Conservation (phyloP, 2,329 filamentous ascomycete species). For the Curvularia eragrostidis region DNA sequence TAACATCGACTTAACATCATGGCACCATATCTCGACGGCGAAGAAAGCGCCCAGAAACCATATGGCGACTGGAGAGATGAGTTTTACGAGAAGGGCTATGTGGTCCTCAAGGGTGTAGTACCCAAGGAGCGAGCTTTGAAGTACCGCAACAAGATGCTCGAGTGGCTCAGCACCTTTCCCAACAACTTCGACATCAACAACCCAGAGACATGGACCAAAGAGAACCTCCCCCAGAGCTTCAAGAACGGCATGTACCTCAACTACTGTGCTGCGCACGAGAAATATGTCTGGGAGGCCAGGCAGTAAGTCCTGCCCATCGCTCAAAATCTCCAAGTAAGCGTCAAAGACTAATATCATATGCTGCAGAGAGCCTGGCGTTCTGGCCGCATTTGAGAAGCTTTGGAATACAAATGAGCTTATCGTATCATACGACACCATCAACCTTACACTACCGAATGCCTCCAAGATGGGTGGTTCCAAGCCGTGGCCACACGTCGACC, state of each 20-base stretch:
- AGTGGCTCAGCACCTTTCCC: conserved; percentile 41
- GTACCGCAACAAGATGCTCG: conserved; percentile 40
- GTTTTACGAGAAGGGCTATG: conserved; percentile 38
- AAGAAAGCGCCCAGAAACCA: conserved; percentile 5
- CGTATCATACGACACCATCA: conserved; percentile 48
- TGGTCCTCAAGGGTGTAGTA: conserved; percentile 36
- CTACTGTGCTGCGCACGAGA: conserved; percentile 53
- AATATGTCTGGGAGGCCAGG: conserved; percentile 55
- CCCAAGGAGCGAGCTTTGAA: conserved; percentile 32
- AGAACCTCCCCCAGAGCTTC: conserved; percentile 50
- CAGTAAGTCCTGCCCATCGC: conserved; percentile 8
- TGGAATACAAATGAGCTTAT: conserved; percentile 48
- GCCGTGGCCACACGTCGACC: conserved; percentile 56
- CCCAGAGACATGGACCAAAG: conserved; percentile 52
- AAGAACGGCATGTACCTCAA: conserved; percentile 49
- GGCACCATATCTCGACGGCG: conserved; percentile 13
- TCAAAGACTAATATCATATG: neutral
- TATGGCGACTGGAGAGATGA: conserved; percentile 43
- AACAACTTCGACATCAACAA: conserved; percentile 42
- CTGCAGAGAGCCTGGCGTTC: conserved; percentile 47
- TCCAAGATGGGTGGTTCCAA: conserved; percentile 42
- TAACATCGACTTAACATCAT: neutral
- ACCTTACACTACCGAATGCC: conserved; percentile 52
- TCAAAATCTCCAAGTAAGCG: neutral
- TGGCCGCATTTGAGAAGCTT: conserved; percentile 53